phyloP scores from a whole-genome alignment of 768 basidiomycete species.

The Termitomyces sp. region DNA sequence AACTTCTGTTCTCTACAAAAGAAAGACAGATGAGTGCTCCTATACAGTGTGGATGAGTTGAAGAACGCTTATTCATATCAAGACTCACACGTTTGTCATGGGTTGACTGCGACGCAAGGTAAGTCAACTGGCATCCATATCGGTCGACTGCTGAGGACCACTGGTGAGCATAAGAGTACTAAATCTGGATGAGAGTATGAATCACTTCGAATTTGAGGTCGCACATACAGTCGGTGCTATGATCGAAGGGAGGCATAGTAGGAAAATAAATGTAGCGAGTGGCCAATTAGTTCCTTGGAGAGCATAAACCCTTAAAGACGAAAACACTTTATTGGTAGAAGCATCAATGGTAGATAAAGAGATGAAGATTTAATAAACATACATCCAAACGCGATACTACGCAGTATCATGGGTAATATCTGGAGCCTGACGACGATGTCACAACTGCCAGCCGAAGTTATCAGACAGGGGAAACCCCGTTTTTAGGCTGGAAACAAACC shows the following conservation, averaged over 20 bases:
- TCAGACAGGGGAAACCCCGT: not conserved
- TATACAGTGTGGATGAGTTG: not conserved
- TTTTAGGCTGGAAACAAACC: not conserved
- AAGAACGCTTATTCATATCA: not conserved
- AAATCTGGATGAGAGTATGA: not conserved
- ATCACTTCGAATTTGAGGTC: not conserved
- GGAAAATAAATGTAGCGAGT: slow-evolving; percentile 18
- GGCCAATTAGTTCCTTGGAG: slow-evolving; percentile 18
- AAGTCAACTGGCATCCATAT: slow-evolving; percentile 9
- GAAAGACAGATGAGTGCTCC: not conserved
- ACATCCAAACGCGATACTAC: slow-evolving; percentile 21
- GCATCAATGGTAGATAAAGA: not conserved
- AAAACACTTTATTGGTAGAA: slow-evolving; percentile 16
- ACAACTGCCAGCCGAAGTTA: slow-evolving; percentile 13
- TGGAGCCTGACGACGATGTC: slow-evolving; percentile 25
- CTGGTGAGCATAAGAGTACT: slow-evolving; percentile 9
- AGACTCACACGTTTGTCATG: slow-evolving; percentile 6
- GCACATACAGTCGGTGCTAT: slow-evolving; percentile 20
- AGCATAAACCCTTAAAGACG: slow-evolving; percentile 23
- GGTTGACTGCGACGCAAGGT: slow-evolving; percentile 1
- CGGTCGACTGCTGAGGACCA: slow-evolving; percentile 4
- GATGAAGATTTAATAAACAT: not conserved
- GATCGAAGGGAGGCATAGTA: slow-evolving; percentile 21
- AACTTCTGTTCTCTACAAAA: not conserved
- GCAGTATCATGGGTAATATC: slow-evolving; percentile 23